Conservation (phyloP, 2,329 filamentous ascomycete species). For the Chaetomium sp. region DNA sequence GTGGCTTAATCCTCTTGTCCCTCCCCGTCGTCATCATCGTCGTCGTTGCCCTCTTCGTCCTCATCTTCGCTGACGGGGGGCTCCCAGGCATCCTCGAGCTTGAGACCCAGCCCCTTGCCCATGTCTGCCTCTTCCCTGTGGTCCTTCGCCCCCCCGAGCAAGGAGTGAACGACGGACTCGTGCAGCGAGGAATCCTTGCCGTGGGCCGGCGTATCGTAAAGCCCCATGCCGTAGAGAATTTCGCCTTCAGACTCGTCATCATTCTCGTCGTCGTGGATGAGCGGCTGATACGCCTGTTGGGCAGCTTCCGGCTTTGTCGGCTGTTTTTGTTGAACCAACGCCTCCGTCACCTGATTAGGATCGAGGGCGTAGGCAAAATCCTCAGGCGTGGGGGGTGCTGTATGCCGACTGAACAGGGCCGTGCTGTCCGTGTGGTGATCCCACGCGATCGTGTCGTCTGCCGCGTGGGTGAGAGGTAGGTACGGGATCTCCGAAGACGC, state of each 20-base stretch:
- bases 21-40: conserved; percentile 30
- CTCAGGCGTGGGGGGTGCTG: conserved; percentile 62
- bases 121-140: conserved; percentile 44
- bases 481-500: conserved; percentile 28
- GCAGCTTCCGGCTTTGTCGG: background rate
- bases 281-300: conserved; percentile 12
- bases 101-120: conserved; percentile 56
- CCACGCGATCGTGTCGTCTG: conserved; percentile 44
- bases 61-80: conserved; percentile 65
- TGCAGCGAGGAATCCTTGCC: conserved; percentile 54
- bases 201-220: conserved; percentile 73
- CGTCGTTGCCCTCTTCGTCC: conserved; percentile 55
- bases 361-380: conserved; percentile 44
- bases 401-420: conserved; percentile 47
- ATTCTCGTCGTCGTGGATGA: conserved; percentile 50
- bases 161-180: conserved; percentile 54
- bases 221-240: conserved; percentile 77
- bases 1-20: conserved; percentile 18
- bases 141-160: conserved; percentile 55
- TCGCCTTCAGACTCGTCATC: conserved; percentile 63
- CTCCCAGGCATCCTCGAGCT: conserved; percentile 79
- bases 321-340: conserved; percentile 11
- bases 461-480: conserved; percentile 20
- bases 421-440: conserved; percentile 46
- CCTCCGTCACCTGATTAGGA: conserved; percentile 42